Evolutionary conservation across 495 filamentous ascomycete genomes (phyloP), one percentile per base, ranked within the genome.

Genomic region (Aspergillus bertholletiae): DNA sequence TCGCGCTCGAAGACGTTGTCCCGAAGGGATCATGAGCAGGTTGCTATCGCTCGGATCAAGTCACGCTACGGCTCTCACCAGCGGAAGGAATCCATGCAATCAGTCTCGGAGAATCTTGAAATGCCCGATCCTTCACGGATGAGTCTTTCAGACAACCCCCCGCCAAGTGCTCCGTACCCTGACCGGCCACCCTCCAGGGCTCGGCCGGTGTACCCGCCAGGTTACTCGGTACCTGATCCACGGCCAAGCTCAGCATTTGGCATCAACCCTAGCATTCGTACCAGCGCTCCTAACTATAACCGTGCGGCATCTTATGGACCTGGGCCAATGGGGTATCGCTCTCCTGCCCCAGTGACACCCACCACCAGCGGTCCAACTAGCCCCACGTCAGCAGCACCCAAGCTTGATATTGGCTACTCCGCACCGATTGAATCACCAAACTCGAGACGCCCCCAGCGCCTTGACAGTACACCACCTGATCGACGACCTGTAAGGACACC

Each of bases 51-150:
- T 17, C 84, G 89, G 26, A 97, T 98, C 74, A 93, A 92, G 69
- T 96, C 92, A 2, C 87, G 90, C 60, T 88, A 97, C 65, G 94
- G 90, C 20, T 96, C 92, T 27, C 87, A 90, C 60, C 82, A 88
- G 53, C 81, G 82, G 51, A 79, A 85, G 46, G 64, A 54, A 18
- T 86, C 75, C 21, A 61, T 74, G 58, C 71, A 74, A 32, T 53
- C 71, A 11, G 77, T 88, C 60, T 81, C 82, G 9, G 78, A 82
- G 8, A 75, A 87, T 51, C 65, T 84, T 21, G 82, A 90, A 55
- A 92, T 92, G 81, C 88, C 90, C 15, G 86, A 91, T 63, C 87
- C 86, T 22, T 75, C 73, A 50, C 55, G 59, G 59, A 72, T 75
- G 71, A 74, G 63, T 59, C 61, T 77, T 23, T 65, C 61, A 12